A percentile compares a stretch with the other conserved stretches of the same genome.
phyloP scores from a whole-genome alignment of 164 flowering plant genomes.

The Chloranthus sessilifolius region DNA sequence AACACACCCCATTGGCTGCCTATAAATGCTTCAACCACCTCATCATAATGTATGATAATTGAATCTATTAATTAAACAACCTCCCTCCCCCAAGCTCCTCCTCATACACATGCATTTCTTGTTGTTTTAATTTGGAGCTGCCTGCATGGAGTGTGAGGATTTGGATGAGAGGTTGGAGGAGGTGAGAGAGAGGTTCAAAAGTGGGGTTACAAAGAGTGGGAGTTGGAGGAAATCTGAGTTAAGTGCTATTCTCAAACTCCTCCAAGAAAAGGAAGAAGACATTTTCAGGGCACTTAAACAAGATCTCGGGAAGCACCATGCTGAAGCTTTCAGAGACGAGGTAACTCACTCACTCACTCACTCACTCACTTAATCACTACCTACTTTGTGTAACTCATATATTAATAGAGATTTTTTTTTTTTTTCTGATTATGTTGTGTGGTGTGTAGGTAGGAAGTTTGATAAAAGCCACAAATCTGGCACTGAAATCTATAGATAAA shows the following conservation, averaged over 20 bases:
- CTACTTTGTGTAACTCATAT: not conserved
- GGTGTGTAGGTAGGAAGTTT: conserved; percentile 10
- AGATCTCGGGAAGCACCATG: conserved; percentile 73
- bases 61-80: too few relatives aligned
- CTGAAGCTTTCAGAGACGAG: conserved; percentile 76
- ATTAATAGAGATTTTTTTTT: not conserved
- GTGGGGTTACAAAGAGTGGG: conserved; percentile 45
- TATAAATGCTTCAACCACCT: too few relatives aligned
- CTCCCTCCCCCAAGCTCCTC: too few relatives aligned
- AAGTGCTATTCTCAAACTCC: conserved; percentile 36
- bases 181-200: conserved; percentile 40
- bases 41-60: too few relatives aligned
- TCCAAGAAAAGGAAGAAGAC: conserved; percentile 45
- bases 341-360: conserved; percentile 19
- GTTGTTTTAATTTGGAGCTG: too few relatives aligned
- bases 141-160: too few relatives aligned
- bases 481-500: conserved; percentile 1
- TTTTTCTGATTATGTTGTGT: not conserved
- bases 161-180: conserved; percentile 32
- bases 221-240: conserved; percentile 74
- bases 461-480: not conserved
- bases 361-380: not conserved
- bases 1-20: too few relatives aligned
- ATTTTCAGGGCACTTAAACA: conserved; percentile 43
- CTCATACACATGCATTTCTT: too few relatives aligned